Conservation (phyloP, 2,329 filamentous ascomycete genomes). For the Pseudogymnoascus sp. region DNA sequence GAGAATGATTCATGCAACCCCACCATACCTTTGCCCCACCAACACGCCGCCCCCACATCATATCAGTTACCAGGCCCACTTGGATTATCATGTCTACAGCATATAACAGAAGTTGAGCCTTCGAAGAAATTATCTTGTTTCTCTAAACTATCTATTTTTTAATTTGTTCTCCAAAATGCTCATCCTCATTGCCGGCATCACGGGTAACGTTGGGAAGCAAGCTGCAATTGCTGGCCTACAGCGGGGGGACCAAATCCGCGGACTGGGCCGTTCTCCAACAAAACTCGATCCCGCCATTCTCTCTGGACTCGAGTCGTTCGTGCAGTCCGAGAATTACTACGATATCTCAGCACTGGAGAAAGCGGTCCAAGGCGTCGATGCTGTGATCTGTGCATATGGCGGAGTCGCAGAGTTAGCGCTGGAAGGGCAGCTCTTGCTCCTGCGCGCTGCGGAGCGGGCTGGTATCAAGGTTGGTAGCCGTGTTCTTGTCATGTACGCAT, state of each 20-base stretch:
- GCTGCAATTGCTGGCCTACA: background rate
- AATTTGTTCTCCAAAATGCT: background rate
- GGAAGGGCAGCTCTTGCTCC: constrained; percentile 30
- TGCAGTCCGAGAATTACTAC: constrained; percentile 21
- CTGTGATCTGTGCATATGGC: constrained; percentile 29
- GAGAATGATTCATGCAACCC: background rate
- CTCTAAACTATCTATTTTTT: background rate
- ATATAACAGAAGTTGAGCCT: background rate
- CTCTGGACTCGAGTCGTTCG: constrained; percentile 25
- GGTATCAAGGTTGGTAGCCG: constrained; percentile 20
- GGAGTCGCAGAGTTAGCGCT: constrained; percentile 22
- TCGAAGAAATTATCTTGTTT: background rate
- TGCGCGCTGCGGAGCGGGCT: constrained; percentile 31
- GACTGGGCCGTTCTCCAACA: background rate
- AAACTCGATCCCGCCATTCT: background rate
- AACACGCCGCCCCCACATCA: background rate
- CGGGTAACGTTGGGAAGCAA: background rate
- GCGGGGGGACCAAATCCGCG: background rate
- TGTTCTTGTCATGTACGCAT: background rate
- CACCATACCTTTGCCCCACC: background rate
- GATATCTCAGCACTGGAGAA: constrained; percentile 28
- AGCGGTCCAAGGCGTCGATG: constrained; percentile 29
- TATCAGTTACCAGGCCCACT: background rate
- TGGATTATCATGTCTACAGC: background rate
- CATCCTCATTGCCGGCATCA: background rate